Base-by-base conservation (phyloP, 169 alveolate species). In the Plasmodium cynomolgi region DNA sequence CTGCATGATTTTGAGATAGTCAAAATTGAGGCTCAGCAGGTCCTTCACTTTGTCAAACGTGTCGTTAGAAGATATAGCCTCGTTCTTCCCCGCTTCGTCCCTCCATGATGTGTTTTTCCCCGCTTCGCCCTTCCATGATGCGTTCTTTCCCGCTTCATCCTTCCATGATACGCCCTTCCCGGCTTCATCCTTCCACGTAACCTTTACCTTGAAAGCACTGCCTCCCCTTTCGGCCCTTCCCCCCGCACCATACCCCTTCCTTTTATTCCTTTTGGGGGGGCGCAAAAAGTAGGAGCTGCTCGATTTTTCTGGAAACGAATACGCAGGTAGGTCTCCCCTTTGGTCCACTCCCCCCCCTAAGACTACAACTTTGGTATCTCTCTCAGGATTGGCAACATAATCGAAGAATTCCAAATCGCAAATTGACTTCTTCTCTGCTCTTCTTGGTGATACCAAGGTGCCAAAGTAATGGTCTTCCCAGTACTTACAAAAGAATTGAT, bases 401-500 rank as follows among this genome's bases (percentile, higher is more conserved):
- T 88, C 68, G 82, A 88, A 88, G 37, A 88, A 88, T 77, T 88
- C 84, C 34, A 80, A 68, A 31, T 88, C 94, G 56, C 83, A 77
- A 23, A 80, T 88, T 13, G 17, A 41, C 13, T 62, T 39, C 50
- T 77, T 81, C 23, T 26, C 26, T 37, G 2, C 33, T n/a, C 29
- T 75, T 54, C 15, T 84, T 44, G 26, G 29, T 23, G 77, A 68
- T 23, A 26, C 31, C 8, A 71, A 29, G 26, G 37, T 13, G 11
- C 37, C 83, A 54, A 50, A 86, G 68, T 86, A 79, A 81, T 47
- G 41, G n/a, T 81, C 47, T 71, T 91, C 56, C 92, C 92, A 82
- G 62, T 91, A 91, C 39, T 91, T 68, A 41, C 34, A 91, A 83
- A 91, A 91, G 39, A 91, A 91, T 15, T 81, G 81, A 82, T 91